Evolutionary conservation across 1,284 basidiomycete species (phyloP).

Genomic region (Ustilago sp.): DNA sequence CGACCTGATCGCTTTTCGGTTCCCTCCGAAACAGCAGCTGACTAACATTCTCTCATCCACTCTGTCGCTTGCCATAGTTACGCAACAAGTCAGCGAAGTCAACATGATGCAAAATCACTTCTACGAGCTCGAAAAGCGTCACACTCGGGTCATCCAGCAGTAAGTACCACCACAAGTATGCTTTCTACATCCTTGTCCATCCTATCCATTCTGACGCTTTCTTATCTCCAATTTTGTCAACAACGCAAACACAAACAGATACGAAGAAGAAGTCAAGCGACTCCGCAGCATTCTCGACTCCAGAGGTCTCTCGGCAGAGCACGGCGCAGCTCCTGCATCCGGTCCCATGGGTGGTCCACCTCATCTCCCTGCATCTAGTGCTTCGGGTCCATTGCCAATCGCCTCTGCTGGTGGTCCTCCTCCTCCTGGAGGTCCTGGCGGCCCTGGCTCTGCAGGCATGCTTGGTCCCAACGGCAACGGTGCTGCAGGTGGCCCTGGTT

Average conservation of each 20-base stretch:
- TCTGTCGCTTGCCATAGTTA: constrained; percentile 22
- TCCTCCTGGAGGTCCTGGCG: constrained; percentile 70
- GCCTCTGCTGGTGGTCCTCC: constrained; percentile 70
- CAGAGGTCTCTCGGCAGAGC: constrained; percentile 54
- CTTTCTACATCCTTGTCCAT: background rate
- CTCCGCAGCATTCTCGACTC: constrained; percentile 77
- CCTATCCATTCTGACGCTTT: background rate
- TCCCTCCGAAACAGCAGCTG: background rate
- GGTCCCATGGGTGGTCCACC: constrained; percentile 51
- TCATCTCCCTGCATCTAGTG: constrained; percentile 52
- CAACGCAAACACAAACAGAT: constrained; percentile 70
- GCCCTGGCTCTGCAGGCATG: constrained; percentile 64
- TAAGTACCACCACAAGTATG: constrained; percentile 60
- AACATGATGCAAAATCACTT: constrained; percentile 73
- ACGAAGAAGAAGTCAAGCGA: constrained; percentile 79
- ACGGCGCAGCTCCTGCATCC: constrained; percentile 38
- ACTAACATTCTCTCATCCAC: background rate
- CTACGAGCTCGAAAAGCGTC: constrained; percentile 81
- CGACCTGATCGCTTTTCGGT: background rate
- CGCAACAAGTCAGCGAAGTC: constrained; percentile 61
- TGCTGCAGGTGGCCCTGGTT: constrained; percentile 35
- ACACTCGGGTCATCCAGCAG: constrained; percentile 78
- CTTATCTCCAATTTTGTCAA: background rate
- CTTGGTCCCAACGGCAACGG: constrained; percentile 52
- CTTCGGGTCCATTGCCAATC: constrained; percentile 64